These are phyloP conservation scores for Tetracentron sinense DNA, from an alignment of 164 flowering plant species.

Conservation along the genomic window DNA sequence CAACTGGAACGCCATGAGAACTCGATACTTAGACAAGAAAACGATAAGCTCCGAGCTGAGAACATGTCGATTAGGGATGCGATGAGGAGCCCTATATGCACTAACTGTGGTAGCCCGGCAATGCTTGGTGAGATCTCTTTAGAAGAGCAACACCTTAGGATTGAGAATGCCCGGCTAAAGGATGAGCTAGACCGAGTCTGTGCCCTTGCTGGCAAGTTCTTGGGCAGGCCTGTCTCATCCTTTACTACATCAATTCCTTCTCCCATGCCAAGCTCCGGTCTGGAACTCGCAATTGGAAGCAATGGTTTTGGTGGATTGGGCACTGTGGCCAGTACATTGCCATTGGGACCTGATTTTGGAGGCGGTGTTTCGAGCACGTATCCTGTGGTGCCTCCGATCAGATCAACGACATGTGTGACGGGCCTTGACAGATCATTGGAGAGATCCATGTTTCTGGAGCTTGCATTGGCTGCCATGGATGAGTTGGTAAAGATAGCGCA, in stretches of 20 bases:
- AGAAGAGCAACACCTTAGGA: constrained; percentile 87
- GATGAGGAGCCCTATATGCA: constrained; percentile 88
- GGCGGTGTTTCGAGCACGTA: constrained; percentile 36
- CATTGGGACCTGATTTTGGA: constrained; percentile 53
- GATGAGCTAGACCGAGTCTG: constrained; percentile 92
- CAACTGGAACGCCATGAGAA: constrained; percentile 96
- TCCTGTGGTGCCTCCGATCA: constrained; percentile 30
- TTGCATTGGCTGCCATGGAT: constrained; percentile 92
- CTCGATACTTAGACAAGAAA: constrained; percentile 76
- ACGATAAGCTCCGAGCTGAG: constrained; percentile 87
- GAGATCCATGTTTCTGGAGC: constrained; percentile 77
- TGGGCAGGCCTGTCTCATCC: constrained; percentile 70
- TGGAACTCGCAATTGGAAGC: constrained; percentile 81
- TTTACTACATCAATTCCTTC: constrained; percentile 32
- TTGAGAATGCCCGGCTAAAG: constrained; percentile 83
- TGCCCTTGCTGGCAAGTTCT: constrained; percentile 78
- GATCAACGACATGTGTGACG: constrained; percentile 23
- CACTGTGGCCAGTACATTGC: constrained; percentile 35
- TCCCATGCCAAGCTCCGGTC: constrained; percentile 54
- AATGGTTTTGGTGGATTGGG: constrained; percentile 52
- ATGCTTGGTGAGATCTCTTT: constrained; percentile 80
- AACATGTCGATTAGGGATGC: constrained; percentile 87
- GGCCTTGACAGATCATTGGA: constrained; percentile 58
- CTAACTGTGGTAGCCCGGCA: constrained; percentile 92
- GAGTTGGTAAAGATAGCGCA: constrained; percentile 87